These are phyloP conservation scores for Microdochium trichocladiopsis DNA, from an alignment of 2,329 filamentous ascomycete species.

Conservation along the genomic window DNA sequence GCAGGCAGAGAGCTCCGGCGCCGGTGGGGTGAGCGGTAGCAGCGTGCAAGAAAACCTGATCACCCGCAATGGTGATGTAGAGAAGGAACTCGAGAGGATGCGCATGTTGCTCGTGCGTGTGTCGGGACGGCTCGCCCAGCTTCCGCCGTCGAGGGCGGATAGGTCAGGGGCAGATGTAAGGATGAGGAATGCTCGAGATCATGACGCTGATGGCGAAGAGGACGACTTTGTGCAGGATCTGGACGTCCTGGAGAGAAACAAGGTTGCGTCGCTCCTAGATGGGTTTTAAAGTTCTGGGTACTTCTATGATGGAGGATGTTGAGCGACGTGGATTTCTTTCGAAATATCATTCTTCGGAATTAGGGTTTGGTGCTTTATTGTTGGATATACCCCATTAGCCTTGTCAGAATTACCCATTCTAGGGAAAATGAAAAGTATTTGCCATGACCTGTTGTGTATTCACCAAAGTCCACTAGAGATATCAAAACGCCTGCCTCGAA, in stretches of 20 bases:
- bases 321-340: background rate
- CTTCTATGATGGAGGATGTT: background rate
- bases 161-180: background rate
- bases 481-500: no score
- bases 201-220: conserved; percentile 11
- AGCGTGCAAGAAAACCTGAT: conserved; percentile 60
- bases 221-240: conserved; percentile 24
- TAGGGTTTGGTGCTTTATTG: background rate
- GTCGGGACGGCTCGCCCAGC: conserved; percentile 39
- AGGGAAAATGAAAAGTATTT: no score
- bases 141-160: conserved; percentile 14
- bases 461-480: no score
- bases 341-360: background rate
- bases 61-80: conserved; percentile 57
- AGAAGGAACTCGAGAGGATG: conserved; percentile 60
- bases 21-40: conserved; percentile 23
- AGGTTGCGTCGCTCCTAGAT: conserved; percentile 33
- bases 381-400: background rate
- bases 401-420: background rate
- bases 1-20: conserved; percentile 10
- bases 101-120: conserved; percentile 55
- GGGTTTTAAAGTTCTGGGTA: conserved; percentile 14
- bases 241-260: conserved; percentile 30
- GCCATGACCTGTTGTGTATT: no score
- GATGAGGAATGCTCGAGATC: conserved; percentile 1